A percentile compares a stretch with the other conserved stretches of the same genome.
phyloP scores from a whole-genome alignment of 1,284 basidiomycete species.

The Cryptococcus sp. region DNA sequence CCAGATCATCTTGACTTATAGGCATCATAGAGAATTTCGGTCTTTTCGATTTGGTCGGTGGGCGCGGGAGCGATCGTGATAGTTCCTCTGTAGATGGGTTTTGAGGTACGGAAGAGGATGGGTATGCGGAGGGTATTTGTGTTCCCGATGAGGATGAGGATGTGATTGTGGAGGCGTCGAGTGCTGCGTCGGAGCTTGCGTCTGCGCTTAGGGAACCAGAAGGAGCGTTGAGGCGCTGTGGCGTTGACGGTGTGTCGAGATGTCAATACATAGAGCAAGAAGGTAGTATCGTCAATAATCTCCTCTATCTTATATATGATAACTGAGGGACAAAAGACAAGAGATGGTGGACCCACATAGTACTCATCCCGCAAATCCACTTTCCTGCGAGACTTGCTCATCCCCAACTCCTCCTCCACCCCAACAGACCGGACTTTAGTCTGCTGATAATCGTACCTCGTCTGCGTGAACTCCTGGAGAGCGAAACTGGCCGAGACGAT shows the following conservation, averaged over 20 bases:
- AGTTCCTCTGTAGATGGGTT: neutral
- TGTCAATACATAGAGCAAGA: neutral
- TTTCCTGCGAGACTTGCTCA: slow-evolving; percentile 77
- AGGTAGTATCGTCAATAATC: too few relatives aligned
- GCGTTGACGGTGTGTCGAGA: neutral
- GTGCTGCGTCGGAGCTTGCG: slow-evolving; percentile 10
- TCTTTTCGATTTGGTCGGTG: slow-evolving; percentile 13
- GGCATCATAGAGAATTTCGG: slow-evolving; percentile 40
- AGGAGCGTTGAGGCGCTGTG: slow-evolving; percentile 33
- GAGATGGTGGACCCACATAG: slow-evolving; percentile 67
- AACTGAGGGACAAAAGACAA: too few relatives aligned
- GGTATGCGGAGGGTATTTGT: neutral
- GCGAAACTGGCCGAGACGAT: slow-evolving; percentile 88
- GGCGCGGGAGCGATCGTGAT: neutral
- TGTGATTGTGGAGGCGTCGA: slow-evolving; percentile 7
- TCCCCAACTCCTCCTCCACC: slow-evolving; percentile 79
- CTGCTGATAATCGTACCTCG: slow-evolving; percentile 84
- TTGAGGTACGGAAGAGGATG: neutral
- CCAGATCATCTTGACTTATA: slow-evolving; percentile 67
- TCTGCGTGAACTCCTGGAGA: slow-evolving; percentile 81
- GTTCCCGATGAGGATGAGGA: slow-evolving; percentile 15
- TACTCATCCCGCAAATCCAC: slow-evolving; percentile 95
- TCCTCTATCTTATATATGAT: too few relatives aligned
- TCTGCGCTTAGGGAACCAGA: slow-evolving; percentile 5
- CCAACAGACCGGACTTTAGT: slow-evolving; percentile 74